phyloP scores from a whole-genome alignment of 2,329 filamentous ascomycete genomes.

The Penicillium frequentans region DNA sequence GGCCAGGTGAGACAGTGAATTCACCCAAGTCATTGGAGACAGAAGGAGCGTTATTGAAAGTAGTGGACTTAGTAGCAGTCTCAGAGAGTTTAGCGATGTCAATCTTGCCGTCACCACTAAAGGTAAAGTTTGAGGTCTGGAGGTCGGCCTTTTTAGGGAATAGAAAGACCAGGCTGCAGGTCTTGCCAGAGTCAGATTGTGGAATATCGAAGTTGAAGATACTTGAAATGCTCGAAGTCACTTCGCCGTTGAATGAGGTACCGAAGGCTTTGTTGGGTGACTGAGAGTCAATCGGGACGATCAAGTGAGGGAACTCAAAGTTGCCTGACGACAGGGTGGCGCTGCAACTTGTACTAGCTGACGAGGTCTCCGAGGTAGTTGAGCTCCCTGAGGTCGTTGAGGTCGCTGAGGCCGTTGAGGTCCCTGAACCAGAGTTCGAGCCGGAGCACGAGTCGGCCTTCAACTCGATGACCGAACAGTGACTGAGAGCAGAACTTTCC shows the following conservation, averaged over 20 bases:
- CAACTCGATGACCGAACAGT: slow-evolving; percentile 35
- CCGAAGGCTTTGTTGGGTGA: slow-evolving; percentile 54
- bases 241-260: slow-evolving; percentile 56
- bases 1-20: slow-evolving; percentile 53
- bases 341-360: slow-evolving; percentile 39
- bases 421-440: slow-evolving; percentile 16
- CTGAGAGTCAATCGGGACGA: slow-evolving; percentile 59
- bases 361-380: not conserved
- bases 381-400: not conserved
- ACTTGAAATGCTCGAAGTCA: slow-evolving; percentile 54
- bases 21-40: slow-evolving; percentile 47
- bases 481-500: slow-evolving; percentile 24
- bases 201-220: slow-evolving; percentile 72
- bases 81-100: slow-evolving; percentile 53
- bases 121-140: slow-evolving; percentile 59
- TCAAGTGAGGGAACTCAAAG: slow-evolving; percentile 62
- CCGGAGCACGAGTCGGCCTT: slow-evolving; percentile 38
- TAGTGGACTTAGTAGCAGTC: slow-evolving; percentile 51
- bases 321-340: slow-evolving; percentile 40
- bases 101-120: slow-evolving; percentile 56
- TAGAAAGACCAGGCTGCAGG: slow-evolving; percentile 66
- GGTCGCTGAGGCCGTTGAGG: slow-evolving; percentile 7
- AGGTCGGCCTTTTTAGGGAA: slow-evolving; percentile 59
- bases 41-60: slow-evolving; percentile 54
- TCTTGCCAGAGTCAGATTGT: slow-evolving; percentile 53